These are phyloP conservation scores for Leishmania tropica DNA, from an alignment of 208 protist species.

Conservation along the genomic window DNA sequence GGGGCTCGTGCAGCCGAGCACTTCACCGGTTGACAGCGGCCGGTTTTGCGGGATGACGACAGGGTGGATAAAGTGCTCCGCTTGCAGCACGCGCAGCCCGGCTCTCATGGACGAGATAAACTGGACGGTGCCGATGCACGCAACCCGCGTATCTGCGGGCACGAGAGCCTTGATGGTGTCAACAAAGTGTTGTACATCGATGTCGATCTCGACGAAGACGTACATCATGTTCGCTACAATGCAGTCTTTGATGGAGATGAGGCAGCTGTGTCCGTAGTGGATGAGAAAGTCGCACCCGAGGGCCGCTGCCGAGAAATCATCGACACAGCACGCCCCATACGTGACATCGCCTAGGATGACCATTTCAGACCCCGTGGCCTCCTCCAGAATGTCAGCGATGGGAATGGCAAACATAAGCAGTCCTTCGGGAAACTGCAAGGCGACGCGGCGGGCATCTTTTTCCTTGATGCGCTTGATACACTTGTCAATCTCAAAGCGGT, in stretches of 20 bases:
- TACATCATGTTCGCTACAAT: constrained; percentile 97
- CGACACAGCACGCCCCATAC: constrained; percentile 99
- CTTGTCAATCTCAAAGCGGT: constrained; percentile 99
- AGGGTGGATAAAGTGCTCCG: constrained; percentile 80
- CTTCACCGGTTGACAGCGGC: constrained; percentile 97
- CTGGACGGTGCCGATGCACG: constrained; percentile 97
- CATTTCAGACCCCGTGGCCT: constrained; percentile 86
- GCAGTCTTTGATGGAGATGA: constrained; percentile 94
- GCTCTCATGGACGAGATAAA: constrained; percentile 96
- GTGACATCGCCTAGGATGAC: constrained; percentile 99
- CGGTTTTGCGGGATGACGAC: constrained; percentile 94
- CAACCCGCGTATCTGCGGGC: constrained; percentile 63
- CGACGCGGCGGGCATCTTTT: constrained; percentile 91
- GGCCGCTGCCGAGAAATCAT: constrained; percentile 96
- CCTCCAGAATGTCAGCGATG: constrained; percentile 97
- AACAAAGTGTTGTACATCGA: constrained; percentile 97
- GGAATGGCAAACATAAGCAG: constrained; percentile 97
- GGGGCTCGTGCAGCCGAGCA: constrained; percentile 99
- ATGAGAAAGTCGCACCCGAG: constrained; percentile 98
- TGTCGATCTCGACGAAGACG: constrained; percentile 99
- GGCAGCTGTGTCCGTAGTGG: constrained; percentile 99
- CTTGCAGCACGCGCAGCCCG: constrained; percentile 71
- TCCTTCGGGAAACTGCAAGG: constrained; percentile 99
- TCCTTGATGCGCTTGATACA: constrained; percentile 95
- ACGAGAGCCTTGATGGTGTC: constrained; percentile 95